Evolutionary conservation across 495 filamentous ascomycete species (phyloP), one percentile per base, ranked within the genome.

Genomic region (Talaromyces nanjingensis): DNA sequence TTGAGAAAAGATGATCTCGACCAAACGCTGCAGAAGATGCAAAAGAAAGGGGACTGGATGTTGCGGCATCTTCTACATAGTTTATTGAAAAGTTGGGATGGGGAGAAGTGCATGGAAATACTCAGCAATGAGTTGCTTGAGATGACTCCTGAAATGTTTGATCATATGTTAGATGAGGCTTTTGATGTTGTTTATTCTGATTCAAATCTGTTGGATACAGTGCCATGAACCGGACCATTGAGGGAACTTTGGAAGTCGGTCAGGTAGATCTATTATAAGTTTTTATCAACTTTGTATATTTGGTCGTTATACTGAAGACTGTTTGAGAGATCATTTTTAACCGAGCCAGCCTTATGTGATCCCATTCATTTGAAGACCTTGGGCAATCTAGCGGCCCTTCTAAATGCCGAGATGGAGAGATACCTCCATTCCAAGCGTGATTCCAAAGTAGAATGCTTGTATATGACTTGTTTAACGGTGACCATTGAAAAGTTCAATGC

Each of bases 91-190:
- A 29, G 55, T 18, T 58, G 55, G 55, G 18, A 31, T 27, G 55
- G 55, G 31, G 55, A 58, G 16, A 58, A 58, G n/a, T 58, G 55
- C 29, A 58, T 58, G 55, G 55, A 58, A 34, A n/a, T 58, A 34
- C 55, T 58, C 27, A 58, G 55, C 25, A 58, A 58, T 58, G 55
- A 58, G 16, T 31, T 58, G 55, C 55, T 58, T 18, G 55, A 29
- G 22, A 8, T 34, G 16, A 6, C 29, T 18, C 9, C 55, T 3
- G 25, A 58, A 0, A 20, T 20, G n/a, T 58, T 58, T 58, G 27
- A 58, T 24, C 16, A 58, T 9, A 58, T 58, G 55, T n/a, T 58
- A 34, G 25, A 58, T 27, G 55, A 58, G 55, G 55, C 55, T 31
- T 58, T 58, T 12, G 55, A 58, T 18, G 55, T 31, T 4, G 55